phyloP scores from a whole-genome alignment of 2,329 filamentous ascomycete genomes.

The Teratosphaeria epicoccoides region DNA sequence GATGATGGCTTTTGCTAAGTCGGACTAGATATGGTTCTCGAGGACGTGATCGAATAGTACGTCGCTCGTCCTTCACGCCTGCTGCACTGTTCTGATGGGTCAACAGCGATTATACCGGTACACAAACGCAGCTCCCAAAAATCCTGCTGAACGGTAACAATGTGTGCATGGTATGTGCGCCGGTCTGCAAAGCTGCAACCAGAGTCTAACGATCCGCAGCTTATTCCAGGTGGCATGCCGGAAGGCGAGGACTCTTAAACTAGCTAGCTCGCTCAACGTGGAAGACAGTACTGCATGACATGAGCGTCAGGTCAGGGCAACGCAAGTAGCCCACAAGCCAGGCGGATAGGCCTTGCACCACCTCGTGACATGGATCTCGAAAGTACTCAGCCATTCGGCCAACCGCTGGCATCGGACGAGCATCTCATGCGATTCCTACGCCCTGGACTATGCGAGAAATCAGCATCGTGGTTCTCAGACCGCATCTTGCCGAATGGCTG shows the following conservation, averaged over 20 bases:
- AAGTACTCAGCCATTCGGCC: background rate
- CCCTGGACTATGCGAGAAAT: background rate
- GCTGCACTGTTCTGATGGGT: background rate
- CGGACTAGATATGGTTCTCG: constrained; percentile 81
- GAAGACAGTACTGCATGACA: background rate
- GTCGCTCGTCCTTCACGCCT: constrained; percentile 37
- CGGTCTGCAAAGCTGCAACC: background rate
- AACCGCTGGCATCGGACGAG: background rate
- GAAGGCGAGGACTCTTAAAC: constrained; percentile 8
- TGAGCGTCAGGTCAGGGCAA: background rate
- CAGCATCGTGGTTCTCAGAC: background rate
- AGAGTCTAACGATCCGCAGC: constrained; percentile 6
- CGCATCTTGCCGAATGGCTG: background rate
- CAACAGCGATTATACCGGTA: constrained; percentile 75
- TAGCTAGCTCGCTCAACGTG: background rate
- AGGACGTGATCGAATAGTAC: constrained; percentile 85
- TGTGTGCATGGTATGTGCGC: constrained; percentile 79
- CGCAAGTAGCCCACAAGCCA: background rate
- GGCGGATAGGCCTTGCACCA: background rate
- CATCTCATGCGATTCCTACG: background rate
- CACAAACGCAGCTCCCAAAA: constrained; percentile 77
- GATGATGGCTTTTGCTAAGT: background rate
- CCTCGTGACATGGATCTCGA: background rate
- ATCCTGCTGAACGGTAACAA: constrained; percentile 97
- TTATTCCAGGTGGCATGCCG: constrained; percentile 16